Evolutionary conservation across 768 basidiomycete genomes (phyloP).

Genomic region (Rhizopogon rudus): DNA sequence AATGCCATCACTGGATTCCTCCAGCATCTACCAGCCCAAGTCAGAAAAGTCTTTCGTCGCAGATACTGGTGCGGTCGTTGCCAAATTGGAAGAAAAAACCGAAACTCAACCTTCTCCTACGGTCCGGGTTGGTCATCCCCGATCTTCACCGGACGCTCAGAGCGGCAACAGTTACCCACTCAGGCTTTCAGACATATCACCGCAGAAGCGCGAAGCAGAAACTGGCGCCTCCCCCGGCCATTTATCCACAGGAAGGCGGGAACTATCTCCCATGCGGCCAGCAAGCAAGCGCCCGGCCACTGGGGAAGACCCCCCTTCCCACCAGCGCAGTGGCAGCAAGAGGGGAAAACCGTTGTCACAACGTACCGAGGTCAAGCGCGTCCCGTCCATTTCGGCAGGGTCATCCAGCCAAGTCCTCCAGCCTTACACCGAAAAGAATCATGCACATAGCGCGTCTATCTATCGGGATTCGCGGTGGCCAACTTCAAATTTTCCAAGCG

Average conservation of each 20-base stretch:
- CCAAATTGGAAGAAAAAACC: slow-evolving; percentile 6
- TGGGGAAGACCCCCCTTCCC: slow-evolving; percentile 14
- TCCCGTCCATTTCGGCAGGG: slow-evolving; percentile 14
- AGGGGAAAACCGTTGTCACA: slow-evolving; percentile 23
- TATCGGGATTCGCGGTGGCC: slow-evolving; percentile 1
- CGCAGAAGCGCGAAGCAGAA: slow-evolving; percentile 21
- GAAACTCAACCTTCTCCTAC: slow-evolving; percentile 6
- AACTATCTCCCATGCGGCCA: slow-evolving; percentile 34
- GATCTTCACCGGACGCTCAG: not conserved
- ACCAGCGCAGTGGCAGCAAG: slow-evolving; percentile 22
- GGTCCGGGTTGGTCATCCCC: not conserved
- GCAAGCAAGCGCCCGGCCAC: slow-evolving; percentile 45
- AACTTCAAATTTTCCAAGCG: slow-evolving; percentile 14
- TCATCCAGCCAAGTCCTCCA: slow-evolving; percentile 1
- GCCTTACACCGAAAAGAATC: slow-evolving; percentile 8
- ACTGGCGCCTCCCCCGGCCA: slow-evolving; percentile 7
- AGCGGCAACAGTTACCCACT: slow-evolving; percentile 19
- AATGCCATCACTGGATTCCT: slow-evolving; percentile 8
- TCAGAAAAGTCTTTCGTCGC: slow-evolving; percentile 12
- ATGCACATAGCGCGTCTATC: slow-evolving; percentile 3
- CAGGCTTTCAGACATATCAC: slow-evolving; percentile 50
- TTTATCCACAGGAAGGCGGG: slow-evolving; percentile 13
- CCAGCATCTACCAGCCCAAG: slow-evolving; percentile 26
- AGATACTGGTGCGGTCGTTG: slow-evolving; percentile 4
- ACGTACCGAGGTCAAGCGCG: slow-evolving; percentile 4